Evolutionary conservation across 2,329 filamentous ascomycete species (phyloP).

Genomic region (Talaromyces sp.): DNA sequence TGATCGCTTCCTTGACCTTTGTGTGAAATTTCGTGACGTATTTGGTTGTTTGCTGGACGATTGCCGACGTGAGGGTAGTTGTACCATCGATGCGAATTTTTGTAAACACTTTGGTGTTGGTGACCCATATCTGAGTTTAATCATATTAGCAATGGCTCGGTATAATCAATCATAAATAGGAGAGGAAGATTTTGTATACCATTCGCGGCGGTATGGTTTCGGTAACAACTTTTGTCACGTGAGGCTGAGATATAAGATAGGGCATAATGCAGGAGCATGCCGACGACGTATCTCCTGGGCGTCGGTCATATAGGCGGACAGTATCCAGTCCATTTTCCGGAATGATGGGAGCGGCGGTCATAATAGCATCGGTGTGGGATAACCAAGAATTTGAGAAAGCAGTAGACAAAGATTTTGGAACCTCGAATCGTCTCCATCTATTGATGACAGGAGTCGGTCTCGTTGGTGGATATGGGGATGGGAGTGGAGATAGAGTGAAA

Average conservation of each 20-base stretch:
- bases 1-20: neutral
- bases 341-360: neutral
- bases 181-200: neutral
- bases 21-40: neutral
- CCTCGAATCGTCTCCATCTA: neutral
- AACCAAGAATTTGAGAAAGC: neutral
- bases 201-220: neutral
- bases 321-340: neutral
- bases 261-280: constrained; percentile 1
- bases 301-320: neutral
- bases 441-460: neutral
- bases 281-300: neutral
- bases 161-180: neutral
- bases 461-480: neutral
- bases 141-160: neutral
- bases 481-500: neutral
- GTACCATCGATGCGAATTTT: neutral
- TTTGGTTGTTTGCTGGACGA: neutral
- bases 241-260: neutral
- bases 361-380: neutral
- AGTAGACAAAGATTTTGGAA: neutral
- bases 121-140: neutral
- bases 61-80: neutral
- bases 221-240: neutral
- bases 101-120: neutral